Conservation (phyloP, 805 yeast genomes). For the Grigorovia humatica region DNA sequence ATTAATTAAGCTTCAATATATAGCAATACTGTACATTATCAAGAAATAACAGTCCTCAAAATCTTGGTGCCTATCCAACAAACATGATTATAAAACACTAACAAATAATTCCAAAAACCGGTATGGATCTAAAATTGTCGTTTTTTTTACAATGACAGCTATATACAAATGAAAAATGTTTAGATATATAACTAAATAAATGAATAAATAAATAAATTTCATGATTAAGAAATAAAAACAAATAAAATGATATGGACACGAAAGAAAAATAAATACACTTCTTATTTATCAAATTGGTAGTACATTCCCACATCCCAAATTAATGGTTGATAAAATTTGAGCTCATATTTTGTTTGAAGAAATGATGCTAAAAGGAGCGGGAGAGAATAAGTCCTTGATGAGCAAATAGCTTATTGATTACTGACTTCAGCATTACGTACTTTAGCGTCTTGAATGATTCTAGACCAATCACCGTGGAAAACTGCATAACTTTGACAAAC, state of each 20-base stretch:
- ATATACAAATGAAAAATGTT: neutral
- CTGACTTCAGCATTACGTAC: slow-evolving; percentile 18
- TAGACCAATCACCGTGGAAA: slow-evolving; percentile 26
- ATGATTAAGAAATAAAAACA: neutral
- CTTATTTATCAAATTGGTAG: too few relatives aligned
- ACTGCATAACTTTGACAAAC: slow-evolving; percentile 27
- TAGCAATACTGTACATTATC: too few relatives aligned
- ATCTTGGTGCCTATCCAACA: too few relatives aligned
- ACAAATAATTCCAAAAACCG: neutral
- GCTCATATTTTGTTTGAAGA: too few relatives aligned
- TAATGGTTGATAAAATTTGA: too few relatives aligned
- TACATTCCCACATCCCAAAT: too few relatives aligned
- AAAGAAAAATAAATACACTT: neutral
- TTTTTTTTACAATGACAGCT: neutral
- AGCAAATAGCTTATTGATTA: neutral
- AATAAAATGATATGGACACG: neutral
- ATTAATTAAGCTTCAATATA: too few relatives aligned
- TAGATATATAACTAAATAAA: neutral
- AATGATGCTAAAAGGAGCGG: too few relatives aligned
- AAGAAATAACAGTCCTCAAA: too few relatives aligned
- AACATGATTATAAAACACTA: too few relatives aligned
- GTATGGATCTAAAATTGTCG: neutral
- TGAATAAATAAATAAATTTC: neutral
- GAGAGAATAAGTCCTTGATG: too few relatives aligned
- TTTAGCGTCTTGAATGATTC: slow-evolving; percentile 22